Conservation (phyloP, 2,329 filamentous ascomycete genomes). For the Aspergillus fischeri region DNA sequence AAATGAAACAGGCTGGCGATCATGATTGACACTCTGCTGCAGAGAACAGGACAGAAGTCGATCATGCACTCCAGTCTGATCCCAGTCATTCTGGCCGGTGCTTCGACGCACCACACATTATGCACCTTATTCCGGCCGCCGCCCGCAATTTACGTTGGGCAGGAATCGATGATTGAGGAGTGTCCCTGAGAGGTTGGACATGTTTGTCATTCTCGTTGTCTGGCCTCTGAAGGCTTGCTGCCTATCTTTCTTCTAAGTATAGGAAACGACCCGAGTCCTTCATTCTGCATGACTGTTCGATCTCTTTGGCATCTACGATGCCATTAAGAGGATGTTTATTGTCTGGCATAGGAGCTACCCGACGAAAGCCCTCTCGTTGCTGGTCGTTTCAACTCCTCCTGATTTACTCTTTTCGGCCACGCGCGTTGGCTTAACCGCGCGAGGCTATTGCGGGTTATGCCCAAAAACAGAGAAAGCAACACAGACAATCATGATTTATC, state of each 20-base stretch:
- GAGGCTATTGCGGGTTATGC: neutral
- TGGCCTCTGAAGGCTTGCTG: conserved; percentile 7
- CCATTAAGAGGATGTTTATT: neutral
- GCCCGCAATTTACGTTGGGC: conserved; percentile 22
- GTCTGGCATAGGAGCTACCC: neutral
- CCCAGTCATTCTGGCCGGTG: conserved; percentile 10
- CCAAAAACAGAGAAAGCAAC: conserved; percentile 10
- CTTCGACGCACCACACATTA: conserved; percentile 19
- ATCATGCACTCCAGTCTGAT: conserved; percentile 3
- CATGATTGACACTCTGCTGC: neutral
- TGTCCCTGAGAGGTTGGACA: neutral
- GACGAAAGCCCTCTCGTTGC: neutral
- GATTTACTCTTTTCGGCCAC: neutral
- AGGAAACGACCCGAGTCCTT: neutral
- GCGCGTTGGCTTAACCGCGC: neutral
- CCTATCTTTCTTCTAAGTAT: conserved; percentile 14
- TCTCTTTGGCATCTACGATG: neutral
- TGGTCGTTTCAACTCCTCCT: neutral
- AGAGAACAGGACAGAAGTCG: neutral
- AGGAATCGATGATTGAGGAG: conserved; percentile 22
- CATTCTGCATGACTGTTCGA: neutral
- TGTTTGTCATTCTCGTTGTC: neutral
- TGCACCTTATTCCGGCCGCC: conserved; percentile 21
- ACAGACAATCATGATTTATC: conserved; percentile 11
- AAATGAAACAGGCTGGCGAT: neutral